A percentile compares a stretch with the other conserved stretches of the same genome.
Conservation (phyloP, 2,329 filamentous ascomycete genomes). For the Exserohilum rostratum region DNA sequence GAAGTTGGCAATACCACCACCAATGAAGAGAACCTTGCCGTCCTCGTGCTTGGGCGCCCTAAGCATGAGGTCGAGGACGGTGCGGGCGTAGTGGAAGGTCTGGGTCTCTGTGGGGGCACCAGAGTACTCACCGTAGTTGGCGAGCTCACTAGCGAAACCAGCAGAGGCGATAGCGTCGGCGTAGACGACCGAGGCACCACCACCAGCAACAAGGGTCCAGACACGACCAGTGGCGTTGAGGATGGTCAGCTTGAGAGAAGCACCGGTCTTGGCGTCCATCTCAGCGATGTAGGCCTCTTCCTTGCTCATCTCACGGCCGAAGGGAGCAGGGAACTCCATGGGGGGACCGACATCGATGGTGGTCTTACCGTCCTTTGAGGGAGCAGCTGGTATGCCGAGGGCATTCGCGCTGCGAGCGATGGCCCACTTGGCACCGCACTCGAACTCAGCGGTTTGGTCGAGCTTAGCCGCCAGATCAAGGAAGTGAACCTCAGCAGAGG, state of each 20-base stretch:
- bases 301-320: conserved; percentile 97
- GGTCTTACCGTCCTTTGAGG: conserved; percentile 72
- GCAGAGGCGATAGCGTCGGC: conserved; percentile 97
- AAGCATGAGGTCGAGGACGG: conserved; percentile 96
- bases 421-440: conserved; percentile 99
- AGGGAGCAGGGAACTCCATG: conserved; percentile 98
- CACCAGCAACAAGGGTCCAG: conserved; percentile 98
- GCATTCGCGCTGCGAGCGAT: conserved; percentile 89
- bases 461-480: conserved; percentile 98
- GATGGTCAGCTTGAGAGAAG: conserved; percentile 96
- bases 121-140: conserved; percentile 99
- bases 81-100: conserved; percentile 98
- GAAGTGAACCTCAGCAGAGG: conserved; percentile 95
- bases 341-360: conserved; percentile 95
- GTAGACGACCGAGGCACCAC: conserved; percentile 99
- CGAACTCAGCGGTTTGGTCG: conserved; percentile 98
- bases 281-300: conserved; percentile 99
- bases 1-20: conserved; percentile 99
- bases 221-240: conserved; percentile 90
- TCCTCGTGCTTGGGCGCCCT: conserved; percentile 82
- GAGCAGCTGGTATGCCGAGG: conserved; percentile 76
- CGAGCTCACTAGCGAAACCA: conserved; percentile 92
- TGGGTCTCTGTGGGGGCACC: conserved; percentile 98
- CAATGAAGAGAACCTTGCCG: conserved; percentile 99
- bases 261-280: conserved; percentile 98